A percentile compares a stretch with the other conserved stretches of the same genome.
These are phyloP conservation scores for Wickerhamiella spandovensis DNA, from an alignment of 805 yeast genomes.

Conservation along the genomic window DNA sequence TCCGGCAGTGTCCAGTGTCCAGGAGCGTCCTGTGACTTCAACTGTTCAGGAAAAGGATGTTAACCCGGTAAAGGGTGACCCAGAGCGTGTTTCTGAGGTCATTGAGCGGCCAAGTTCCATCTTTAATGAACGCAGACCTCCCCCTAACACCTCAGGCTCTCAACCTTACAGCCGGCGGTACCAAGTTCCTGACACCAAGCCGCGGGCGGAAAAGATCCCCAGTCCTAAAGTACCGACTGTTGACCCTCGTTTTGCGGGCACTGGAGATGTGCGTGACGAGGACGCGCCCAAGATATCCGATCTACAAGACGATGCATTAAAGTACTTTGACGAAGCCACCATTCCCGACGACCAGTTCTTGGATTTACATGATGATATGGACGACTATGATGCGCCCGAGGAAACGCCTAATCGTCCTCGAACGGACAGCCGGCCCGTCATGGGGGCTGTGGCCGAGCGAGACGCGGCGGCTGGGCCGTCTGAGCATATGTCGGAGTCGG, in stretches of 20 bases:
- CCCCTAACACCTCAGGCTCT: not conserved
- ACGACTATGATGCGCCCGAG: not conserved
- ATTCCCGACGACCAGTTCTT: constrained; percentile 18
- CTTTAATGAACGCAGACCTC: not conserved
- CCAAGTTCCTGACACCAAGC: not conserved
- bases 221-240: not conserved
- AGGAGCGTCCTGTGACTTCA: too few relatives aligned
- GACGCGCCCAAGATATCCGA: not conserved
- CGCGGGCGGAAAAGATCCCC: not conserved
- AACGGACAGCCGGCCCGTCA: constrained; percentile 3
- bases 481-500: constrained; percentile 3
- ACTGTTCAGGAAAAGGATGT: too few relatives aligned
- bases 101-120: not conserved
- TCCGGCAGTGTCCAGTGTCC: too few relatives aligned
- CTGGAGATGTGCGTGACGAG: constrained; percentile 5
- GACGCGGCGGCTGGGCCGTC: not conserved
- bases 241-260: constrained; percentile 4
- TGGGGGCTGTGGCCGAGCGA: constrained; percentile 9
- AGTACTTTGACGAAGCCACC: constrained; percentile 13
- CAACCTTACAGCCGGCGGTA: constrained; percentile 4
- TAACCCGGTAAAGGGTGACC: not conserved
- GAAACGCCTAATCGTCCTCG: not conserved
- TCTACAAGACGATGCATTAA: constrained; percentile 9
- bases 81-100: constrained; percentile 1
- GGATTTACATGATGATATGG: constrained; percentile 10